A percentile compares a stretch with the other conserved stretches of the same genome.
Evolutionary conservation across 139 green algal genomes (phyloP).

Genomic region (Chlamydomonas sp.): DNA sequence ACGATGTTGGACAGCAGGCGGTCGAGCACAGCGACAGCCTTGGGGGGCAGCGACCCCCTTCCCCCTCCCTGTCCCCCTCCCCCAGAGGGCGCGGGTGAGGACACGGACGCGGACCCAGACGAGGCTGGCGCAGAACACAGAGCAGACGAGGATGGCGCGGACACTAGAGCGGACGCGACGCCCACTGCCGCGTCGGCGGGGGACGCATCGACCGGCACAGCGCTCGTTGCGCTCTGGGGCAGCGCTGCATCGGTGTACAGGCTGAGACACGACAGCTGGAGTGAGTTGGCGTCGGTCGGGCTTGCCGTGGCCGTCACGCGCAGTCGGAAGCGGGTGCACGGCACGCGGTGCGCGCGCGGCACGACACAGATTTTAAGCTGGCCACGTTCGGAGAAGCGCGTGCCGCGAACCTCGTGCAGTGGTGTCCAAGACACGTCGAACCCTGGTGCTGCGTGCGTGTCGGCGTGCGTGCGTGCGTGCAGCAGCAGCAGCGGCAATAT

Average conservation of each 20-base stretch:
- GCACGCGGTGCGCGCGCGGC: not conserved
- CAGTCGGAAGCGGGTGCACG: conserved; percentile 38
- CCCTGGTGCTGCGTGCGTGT: not conserved
- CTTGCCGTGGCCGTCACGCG: conserved; percentile 33
- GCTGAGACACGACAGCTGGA: conserved; percentile 57
- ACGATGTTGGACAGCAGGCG: conserved; percentile 1
- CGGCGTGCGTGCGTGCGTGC: not conserved
- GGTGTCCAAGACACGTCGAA: too few relatives aligned
- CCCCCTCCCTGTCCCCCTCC: not conserved
- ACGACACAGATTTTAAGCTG: conserved; percentile 32
- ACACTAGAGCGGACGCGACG: not conserved
- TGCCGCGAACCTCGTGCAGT: conserved; percentile 31
- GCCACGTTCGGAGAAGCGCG: conserved; percentile 40
- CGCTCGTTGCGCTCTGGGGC: too few relatives aligned
- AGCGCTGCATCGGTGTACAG: conserved; percentile 27
- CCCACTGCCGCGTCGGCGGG: not conserved
- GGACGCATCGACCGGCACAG: not conserved
- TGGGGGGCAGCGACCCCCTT: not conserved
- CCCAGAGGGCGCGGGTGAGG: not conserved
- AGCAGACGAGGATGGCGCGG: too few relatives aligned
- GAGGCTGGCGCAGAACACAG: too few relatives aligned
- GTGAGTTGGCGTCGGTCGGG: conserved; percentile 49
- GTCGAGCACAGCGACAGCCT: not conserved
- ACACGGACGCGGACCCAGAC: too few relatives aligned
- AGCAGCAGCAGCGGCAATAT: not conserved